Evolutionary conservation across 495 filamentous ascomycete species (phyloP), one percentile per base, ranked within the genome.

Genomic region (Trichocladium antarcticum): DNA sequence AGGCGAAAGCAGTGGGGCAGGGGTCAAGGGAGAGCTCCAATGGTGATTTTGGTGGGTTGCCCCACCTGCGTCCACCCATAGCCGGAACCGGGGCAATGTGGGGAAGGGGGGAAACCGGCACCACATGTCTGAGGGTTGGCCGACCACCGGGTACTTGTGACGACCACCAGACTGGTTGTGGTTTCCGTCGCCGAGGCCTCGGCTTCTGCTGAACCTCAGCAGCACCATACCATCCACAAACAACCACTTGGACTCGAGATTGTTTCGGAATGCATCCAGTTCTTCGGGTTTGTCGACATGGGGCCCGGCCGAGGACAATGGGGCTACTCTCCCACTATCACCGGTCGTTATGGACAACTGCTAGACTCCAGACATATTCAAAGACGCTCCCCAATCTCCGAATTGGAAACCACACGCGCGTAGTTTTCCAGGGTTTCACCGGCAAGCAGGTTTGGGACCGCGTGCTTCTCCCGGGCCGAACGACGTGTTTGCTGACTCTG

Each of bases 391-490:
- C 69, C 1, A 87, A 88, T 51, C 71, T 94, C 34, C 87, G 81
- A 47, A 87, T 95, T 46, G 83, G 83, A 4, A 72, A 73, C 7
- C 76, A 89, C 62, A 95, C 89, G 0, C 71, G 77, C 11, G 86
- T 95, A 32, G 78, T 94, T 39, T 95, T 85, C 57, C 88, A 94
- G 66, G 88, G 89, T 0, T 94, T 93, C 64, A 94, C 88, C 21
- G 89, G 89, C 73, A 65, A 57, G 53, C 55, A 66, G 51, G 64
- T 62, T 31, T 28, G 57, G 47, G 1, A 14, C 22, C 16, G 16
- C 11, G 42, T 42, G 20, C 29, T 50, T 17, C 27, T n/a, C 36
- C 35, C 8, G n/a, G 37, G 12, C 9, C 7, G 6, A 22, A 35
- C 17, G 0, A 24, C n/a, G 7, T n/a, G 12, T 37, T 10, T 42